Conservation (phyloP, 495 filamentous ascomycete species). For the Penicillium canescens region DNA sequence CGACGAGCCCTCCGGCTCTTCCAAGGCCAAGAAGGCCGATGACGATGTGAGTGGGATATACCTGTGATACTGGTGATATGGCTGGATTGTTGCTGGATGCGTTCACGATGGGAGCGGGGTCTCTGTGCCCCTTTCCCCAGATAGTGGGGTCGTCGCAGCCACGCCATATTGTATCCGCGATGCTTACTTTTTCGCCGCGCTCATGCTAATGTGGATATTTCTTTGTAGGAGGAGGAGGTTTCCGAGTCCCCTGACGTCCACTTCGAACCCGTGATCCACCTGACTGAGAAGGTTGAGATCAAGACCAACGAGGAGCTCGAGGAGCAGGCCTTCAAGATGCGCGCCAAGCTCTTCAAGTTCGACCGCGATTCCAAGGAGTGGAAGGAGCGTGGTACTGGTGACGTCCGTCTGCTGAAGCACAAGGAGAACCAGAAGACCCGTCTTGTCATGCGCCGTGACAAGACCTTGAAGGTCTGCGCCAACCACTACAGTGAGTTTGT, state of each 20-base stretch:
- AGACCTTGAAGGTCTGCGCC: conserved; percentile 99
- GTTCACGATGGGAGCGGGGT: conserved; percentile 5
- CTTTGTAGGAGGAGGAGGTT: conserved; percentile 54
- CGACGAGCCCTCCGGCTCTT: conserved; percentile 80
- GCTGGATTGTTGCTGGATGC: conserved; percentile 3
- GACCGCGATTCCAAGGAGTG: conserved; percentile 87
- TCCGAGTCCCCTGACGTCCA: conserved; percentile 88
- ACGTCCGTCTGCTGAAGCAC: conserved; percentile 95
- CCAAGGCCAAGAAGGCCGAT: conserved; percentile 74
- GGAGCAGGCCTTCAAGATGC: conserved; percentile 98
- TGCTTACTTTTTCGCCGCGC: background rate
- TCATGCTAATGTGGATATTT: conserved; percentile 6
- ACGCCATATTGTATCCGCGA: background rate
- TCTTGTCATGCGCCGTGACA: conserved; percentile 97
- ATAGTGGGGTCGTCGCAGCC: conserved; percentile 8
- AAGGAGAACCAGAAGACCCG: conserved; percentile 97
- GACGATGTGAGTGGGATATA: conserved; percentile 45
- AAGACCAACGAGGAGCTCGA: conserved; percentile 99
- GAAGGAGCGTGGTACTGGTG: conserved; percentile 99
- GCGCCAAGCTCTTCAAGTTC: conserved; percentile 99
- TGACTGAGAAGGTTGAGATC: conserved; percentile 93
- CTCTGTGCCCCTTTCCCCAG: conserved; percentile 7
- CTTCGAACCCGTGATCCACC: conserved; percentile 92
- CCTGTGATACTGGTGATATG: conserved; percentile 11
- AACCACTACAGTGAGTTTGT: conserved; percentile 94